A percentile compares a stretch with the other conserved stretches of the same genome.
Conservation (phyloP, 1,139 yeast genomes). For the Neolecta irregularis region DNA sequence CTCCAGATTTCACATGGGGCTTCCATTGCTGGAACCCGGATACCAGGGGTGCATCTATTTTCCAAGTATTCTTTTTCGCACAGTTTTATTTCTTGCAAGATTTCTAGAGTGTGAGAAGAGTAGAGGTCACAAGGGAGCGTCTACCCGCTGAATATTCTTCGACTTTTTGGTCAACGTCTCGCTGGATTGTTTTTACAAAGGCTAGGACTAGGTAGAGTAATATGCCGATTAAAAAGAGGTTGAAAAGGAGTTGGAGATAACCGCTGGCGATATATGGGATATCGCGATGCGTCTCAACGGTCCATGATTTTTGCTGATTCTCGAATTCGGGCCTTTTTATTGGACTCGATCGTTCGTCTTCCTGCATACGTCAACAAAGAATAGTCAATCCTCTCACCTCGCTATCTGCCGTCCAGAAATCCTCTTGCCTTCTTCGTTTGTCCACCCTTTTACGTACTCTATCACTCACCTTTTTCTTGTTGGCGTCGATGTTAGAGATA, state of each 20-base stretch:
- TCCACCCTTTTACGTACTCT: neutral
- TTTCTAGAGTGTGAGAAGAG: conserved; percentile 26
- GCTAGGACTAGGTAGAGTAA: conserved; percentile 40
- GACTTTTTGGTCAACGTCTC: conserved; percentile 57
- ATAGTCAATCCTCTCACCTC: neutral
- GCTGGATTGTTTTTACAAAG: conserved; percentile 43
- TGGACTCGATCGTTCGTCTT: neutral
- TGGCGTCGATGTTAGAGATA: neutral
- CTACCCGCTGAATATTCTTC: conserved; percentile 33
- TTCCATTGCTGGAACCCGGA: conserved; percentile 56
- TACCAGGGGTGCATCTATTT: conserved; percentile 48
- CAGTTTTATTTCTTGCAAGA: conserved; percentile 47
- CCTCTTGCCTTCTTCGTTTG: neutral
- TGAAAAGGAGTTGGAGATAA: conserved; percentile 55
- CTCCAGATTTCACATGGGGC: conserved; percentile 61
- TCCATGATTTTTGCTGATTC: neutral
- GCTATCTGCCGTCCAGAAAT: neutral
- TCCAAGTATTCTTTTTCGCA: conserved; percentile 58
- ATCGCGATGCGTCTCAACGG: conserved; percentile 29
- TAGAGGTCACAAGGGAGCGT: neutral
- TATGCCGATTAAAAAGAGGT: conserved; percentile 41
- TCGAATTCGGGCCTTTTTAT: neutral
- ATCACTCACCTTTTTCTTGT: conserved; percentile 3
- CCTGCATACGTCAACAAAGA: neutral
- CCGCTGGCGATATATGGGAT: conserved; percentile 54